Evolutionary conservation across 2,329 filamentous ascomycete species (phyloP), one percentile per base, ranked within the genome.

Genomic region (Colletotrichum trifolii): DNA sequence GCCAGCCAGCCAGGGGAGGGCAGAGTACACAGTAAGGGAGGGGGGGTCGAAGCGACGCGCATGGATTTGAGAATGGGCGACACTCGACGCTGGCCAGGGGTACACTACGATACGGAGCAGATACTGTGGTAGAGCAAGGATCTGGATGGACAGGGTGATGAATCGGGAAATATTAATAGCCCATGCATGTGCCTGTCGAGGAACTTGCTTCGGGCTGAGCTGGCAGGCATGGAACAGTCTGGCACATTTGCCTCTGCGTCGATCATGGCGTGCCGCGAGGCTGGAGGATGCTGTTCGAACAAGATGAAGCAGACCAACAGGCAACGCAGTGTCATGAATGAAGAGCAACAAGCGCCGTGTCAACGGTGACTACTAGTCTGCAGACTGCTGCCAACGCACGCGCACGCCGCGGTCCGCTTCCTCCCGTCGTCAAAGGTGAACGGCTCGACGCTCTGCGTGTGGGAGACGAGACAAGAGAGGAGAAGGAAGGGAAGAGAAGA

Each of bases 81-180:
- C 36, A 39, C 50, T 45, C 38, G 38, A 46, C 34, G 53, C 11
- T 34, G 33, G 12, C 39, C 25, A 25, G 25, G 25, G 25, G 25
- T 25, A 25, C 17, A 17, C 17, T 17, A 17, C 17, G 17, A 3
- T 17, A 17, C 4, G 25, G 25, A 25, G 25, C 25, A 25, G 25
- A 25, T 5, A 5, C 4, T 5, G 25, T 49, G 47, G 6, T 25
- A 17, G 33, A 11, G 11, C 25, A 33, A n/a, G 47, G 47, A 33
- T 25, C 11, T 49, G 33, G 13, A 34, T 49, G 33, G 13, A 34
- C 8, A n/a, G 43, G 33, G 56, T 49, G 36, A 17, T 42, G 57
- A 46, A 50, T 52, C 57, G 57, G 62, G 58, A 42, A 56, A 57
- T 57, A 65, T 57, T 62, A 56, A 65, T 56, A 65, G 62, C 52